These are phyloP conservation scores for Hypoxylon sp. DNA, from an alignment of 2,329 filamentous ascomycete genomes.

Conservation along the genomic window DNA sequence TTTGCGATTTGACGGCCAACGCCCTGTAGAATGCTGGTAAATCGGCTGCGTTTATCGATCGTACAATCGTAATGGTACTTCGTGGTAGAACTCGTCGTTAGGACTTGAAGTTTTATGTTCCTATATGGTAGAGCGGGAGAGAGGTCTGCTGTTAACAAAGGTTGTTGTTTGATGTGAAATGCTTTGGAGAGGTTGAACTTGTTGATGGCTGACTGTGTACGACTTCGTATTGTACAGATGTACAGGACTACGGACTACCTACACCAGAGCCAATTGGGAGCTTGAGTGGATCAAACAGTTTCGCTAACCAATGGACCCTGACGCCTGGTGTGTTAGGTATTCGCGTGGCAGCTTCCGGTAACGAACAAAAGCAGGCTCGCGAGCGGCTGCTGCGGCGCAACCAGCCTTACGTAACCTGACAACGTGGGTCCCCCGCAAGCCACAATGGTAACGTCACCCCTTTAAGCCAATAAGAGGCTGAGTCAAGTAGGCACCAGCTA, in stretches of 20 bases:
- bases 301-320: conserved; percentile 8
- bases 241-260: too few relatives aligned
- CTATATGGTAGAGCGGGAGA: neutral
- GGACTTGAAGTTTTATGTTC: conserved; percentile 1
- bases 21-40: conserved; percentile 6
- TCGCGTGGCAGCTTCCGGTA: conserved; percentile 22
- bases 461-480: conserved; percentile 17
- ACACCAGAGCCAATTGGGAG: conserved; percentile 34
- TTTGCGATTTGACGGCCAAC: conserved; percentile 32
- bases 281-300: conserved; percentile 30
- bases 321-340: conserved; percentile 3
- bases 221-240: conserved; percentile 42
- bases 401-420: conserved; percentile 11
- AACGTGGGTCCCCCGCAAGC: conserved; percentile 22
- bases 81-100: conserved; percentile 8
- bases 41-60: conserved; percentile 8
- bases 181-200: conserved; percentile 40
- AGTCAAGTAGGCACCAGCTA: conserved; percentile 6
- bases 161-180: conserved; percentile 27
- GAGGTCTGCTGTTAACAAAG: conserved; percentile 20
- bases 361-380: neutral
- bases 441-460: conserved; percentile 38
- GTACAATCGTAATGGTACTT: conserved; percentile 26
- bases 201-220: conserved; percentile 31
- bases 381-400: conserved; percentile 22